These are phyloP conservation scores for Geotrichum phurueaensis DNA, from an alignment of 1,139 yeast species.

Conservation along the genomic window DNA sequence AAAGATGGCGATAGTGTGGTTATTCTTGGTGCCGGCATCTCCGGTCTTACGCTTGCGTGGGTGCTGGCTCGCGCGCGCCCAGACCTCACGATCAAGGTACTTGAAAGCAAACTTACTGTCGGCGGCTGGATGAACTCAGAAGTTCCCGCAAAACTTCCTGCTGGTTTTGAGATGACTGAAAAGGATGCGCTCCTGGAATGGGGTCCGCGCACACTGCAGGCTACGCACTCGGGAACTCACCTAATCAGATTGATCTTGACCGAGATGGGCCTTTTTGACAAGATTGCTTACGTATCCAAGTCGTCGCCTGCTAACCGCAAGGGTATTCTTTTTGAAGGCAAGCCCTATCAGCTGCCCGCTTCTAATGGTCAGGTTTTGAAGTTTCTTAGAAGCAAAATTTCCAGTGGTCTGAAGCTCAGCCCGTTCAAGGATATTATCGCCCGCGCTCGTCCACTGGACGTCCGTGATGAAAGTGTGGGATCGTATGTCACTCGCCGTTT, in stretches of 20 bases:
- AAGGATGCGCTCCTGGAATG: conserved; percentile 31
- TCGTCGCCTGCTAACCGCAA: conserved; percentile 53
- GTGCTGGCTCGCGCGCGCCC: conserved; percentile 58
- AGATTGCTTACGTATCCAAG: conserved; percentile 45
- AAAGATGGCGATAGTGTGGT: conserved; percentile 27
- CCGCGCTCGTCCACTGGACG: conserved; percentile 23
- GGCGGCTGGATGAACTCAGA: conserved; percentile 79
- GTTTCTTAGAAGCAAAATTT: conserved; percentile 33
- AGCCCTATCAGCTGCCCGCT: conserved; percentile 33
- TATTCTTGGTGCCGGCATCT: conserved; percentile 78
- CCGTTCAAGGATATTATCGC: conserved; percentile 33
- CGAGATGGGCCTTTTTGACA: conserved; percentile 41
- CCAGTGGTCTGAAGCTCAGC: conserved; percentile 37
- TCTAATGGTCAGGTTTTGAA: conserved; percentile 23
- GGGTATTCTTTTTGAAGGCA: conserved; percentile 44
- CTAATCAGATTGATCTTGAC: conserved; percentile 36
- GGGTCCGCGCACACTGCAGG: conserved; percentile 42
- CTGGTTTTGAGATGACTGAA: conserved; percentile 14
- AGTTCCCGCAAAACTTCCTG: conserved; percentile 4
- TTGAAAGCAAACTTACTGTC: conserved; percentile 48
- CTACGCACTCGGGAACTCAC: conserved; percentile 35
- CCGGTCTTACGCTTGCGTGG: conserved; percentile 77
- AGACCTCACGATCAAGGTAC: conserved; percentile 57
- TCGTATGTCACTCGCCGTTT: conserved; percentile 64
- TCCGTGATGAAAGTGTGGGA: conserved; percentile 65